Evolutionary conservation across 345 rosid species (phyloP), one percentile per base, ranked within the genome.

Genomic region (Ceriops decandra): DNA sequence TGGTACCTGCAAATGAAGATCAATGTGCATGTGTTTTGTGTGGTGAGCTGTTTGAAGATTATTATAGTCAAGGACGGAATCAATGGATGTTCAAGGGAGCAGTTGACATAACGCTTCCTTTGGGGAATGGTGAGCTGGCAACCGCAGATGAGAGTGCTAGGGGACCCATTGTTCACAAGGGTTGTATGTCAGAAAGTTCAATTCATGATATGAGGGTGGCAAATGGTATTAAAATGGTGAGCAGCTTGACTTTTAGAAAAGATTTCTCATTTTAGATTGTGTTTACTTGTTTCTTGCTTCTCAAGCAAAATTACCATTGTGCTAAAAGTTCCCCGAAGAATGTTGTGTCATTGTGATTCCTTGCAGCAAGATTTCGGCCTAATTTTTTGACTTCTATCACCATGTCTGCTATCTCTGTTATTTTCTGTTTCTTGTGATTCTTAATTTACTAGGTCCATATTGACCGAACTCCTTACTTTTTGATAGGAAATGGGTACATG

Each of bases 21-120:
- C 97, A 88, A 64, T 87, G 82, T 77, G 93, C 86, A 27, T 95
- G 99, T 76, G 65, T 91, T 66, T 63, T 95, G 56, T 95, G 99
- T 73, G 99, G 98, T 38, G 90, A 88, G 74, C 69, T 91, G 62
- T 95, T 95, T 83, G 96, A 95, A 74, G 99, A 95, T 69, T 82
- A 77, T 78, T 95, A 82, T 75, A 68, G 84, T 80, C 82, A 65
- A 35, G 87, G 76, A 69, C 82, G 27, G 68, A 78, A 67, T 66
- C 82, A 78, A 72, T 95, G 99, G 98, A 86, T 91, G 96, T 91
- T 91, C 76, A 90, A 81, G 59, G 96, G 82, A 72, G 92, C 97
- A 64, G 77, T 85, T 24, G 79, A 72, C 82, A 65, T 91, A 83
- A 72, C 74, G 46, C 69, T 74, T 61, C 75, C 87, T 35, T 54